Percentiles rank a stretch among this genome's conserved stretches.
Evolutionary conservation across 495 filamentous ascomycete genomes (phyloP).

Genomic region (Neohortaea acidophila): DNA sequence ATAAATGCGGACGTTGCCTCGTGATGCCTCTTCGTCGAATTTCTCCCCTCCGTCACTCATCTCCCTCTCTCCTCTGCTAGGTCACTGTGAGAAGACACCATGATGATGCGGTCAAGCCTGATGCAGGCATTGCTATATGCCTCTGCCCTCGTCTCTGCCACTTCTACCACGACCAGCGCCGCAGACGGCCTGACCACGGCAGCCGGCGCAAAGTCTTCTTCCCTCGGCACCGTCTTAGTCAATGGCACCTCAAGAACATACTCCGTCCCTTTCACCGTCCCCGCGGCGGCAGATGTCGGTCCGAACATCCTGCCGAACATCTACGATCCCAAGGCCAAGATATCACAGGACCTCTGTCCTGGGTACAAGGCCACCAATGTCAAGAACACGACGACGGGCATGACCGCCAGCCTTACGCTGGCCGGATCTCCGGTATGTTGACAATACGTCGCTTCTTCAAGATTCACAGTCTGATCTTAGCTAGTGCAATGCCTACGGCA

Average conservation of each 20-base stretch:
- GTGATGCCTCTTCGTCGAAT: too few species aligned
- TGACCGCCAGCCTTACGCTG: slow-evolving; percentile 38
- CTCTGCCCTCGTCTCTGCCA: too few species aligned
- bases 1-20: too few species aligned
- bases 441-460: slow-evolving; percentile 32
- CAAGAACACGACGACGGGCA: slow-evolving; percentile 29
- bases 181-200: slow-evolving; percentile 5
- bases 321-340: slow-evolving; percentile 51
- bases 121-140: too few species aligned
- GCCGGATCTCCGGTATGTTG: slow-evolving; percentile 35
- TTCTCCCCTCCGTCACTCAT: too few species aligned
- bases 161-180: background rate
- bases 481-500: slow-evolving; percentile 33
- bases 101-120: too few species aligned
- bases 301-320: slow-evolving; percentile 52
- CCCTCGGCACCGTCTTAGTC: slow-evolving; percentile 11
- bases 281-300: slow-evolving; percentile 41
- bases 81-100: too few species aligned
- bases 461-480: background rate
- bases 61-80: too few species aligned
- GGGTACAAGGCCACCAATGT: slow-evolving; percentile 45
- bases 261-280: slow-evolving; percentile 36
- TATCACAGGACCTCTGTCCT: slow-evolving; percentile 54
- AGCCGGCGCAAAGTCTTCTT: slow-evolving; percentile 6
- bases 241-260: slow-evolving; percentile 16